phyloP scores from a whole-genome alignment of 345 rosid genomes.

The Dimocarpus longan region DNA sequence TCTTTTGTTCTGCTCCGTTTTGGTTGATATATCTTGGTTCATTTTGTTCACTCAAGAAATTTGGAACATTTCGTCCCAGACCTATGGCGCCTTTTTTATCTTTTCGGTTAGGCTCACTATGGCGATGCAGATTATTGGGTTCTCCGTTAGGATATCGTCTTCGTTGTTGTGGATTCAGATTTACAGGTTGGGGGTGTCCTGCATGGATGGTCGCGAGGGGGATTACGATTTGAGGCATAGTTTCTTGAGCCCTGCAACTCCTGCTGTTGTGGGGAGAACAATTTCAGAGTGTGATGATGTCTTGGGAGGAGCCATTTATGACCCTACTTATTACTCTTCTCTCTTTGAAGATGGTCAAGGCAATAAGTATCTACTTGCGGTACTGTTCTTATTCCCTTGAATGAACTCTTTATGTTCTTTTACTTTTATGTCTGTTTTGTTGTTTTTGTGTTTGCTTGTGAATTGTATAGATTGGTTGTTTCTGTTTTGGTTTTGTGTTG shows the following conservation, averaged over 20 bases:
- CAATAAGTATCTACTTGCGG: conserved; percentile 38
- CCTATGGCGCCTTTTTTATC: conserved; percentile 48
- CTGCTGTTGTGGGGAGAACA: conserved; percentile 42
- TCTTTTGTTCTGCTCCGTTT: conserved; percentile 68
- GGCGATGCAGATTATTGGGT: conserved; percentile 82
- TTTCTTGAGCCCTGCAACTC: conserved; percentile 60
- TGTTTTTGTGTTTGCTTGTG: neutral
- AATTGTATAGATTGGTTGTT: neutral
- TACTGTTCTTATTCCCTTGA: conserved; percentile 6
- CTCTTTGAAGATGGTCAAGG: conserved; percentile 61
- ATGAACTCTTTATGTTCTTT: neutral
- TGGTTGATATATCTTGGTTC: conserved; percentile 74
- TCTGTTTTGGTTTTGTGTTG: neutral
- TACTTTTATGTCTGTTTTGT: neutral
- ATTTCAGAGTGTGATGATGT: conserved; percentile 56
- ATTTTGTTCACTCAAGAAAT: conserved; percentile 63
- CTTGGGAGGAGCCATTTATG: conserved; percentile 64
- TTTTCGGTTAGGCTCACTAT: conserved; percentile 78
- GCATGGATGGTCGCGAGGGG: conserved; percentile 43
- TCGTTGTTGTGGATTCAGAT: conserved; percentile 92
- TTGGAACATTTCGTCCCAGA: conserved; percentile 65
- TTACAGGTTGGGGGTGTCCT: conserved; percentile 74
- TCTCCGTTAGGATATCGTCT: conserved; percentile 74
- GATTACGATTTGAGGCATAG: conserved; percentile 69
- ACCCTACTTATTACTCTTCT: conserved; percentile 64